phyloP scores from a whole-genome alignment of 176 grass and related monocot species.

The Luzula sylvatica region DNA sequence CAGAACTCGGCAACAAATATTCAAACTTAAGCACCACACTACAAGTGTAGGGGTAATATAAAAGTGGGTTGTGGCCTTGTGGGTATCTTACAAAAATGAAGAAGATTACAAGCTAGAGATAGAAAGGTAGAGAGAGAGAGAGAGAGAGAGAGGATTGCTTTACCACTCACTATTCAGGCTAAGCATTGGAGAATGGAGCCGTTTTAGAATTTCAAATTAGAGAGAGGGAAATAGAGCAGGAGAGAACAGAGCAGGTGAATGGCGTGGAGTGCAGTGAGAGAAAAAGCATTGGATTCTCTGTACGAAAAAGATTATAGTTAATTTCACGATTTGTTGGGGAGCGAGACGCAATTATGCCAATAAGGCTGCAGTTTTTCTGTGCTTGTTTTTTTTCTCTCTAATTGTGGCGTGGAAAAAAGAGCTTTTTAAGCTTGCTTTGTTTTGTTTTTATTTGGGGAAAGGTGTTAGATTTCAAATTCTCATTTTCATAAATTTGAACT shows the following conservation, averaged over 20 bases:
- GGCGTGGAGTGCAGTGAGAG: slow-evolving; percentile 21
- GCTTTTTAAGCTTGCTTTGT: slow-evolving; percentile 15
- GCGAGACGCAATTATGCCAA: slow-evolving; percentile 24
- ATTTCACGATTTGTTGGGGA: slow-evolving; percentile 27
- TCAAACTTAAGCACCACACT: neutral
- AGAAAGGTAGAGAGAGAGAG: slow-evolving; percentile 6
- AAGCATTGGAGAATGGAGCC: slow-evolving; percentile 25
- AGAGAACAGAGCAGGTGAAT: slow-evolving; percentile 5
- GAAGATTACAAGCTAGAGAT: neutral
- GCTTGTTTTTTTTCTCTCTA: slow-evolving; percentile 21
- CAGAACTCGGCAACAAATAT: neutral
- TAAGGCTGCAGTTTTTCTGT: neutral
- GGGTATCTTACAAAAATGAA: slow-evolving; percentile 1
- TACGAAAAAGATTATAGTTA: slow-evolving; percentile 11
- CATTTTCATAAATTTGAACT: slow-evolving; percentile 10
- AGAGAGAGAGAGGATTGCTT: neutral
- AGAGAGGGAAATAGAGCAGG: slow-evolving; percentile 11
- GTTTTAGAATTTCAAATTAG: slow-evolving; percentile 75
- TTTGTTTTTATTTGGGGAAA: slow-evolving; percentile 2
- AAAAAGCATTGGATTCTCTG: slow-evolving; percentile 19
- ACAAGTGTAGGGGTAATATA: neutral
- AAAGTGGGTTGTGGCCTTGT: slow-evolving; percentile 9
- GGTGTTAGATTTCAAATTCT: neutral
- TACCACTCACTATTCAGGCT: no score
- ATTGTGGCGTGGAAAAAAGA: slow-evolving; percentile 11